Base-by-base conservation (phyloP, 495 filamentous ascomycete genomes). In the Cercophora newfieldiana region DNA sequence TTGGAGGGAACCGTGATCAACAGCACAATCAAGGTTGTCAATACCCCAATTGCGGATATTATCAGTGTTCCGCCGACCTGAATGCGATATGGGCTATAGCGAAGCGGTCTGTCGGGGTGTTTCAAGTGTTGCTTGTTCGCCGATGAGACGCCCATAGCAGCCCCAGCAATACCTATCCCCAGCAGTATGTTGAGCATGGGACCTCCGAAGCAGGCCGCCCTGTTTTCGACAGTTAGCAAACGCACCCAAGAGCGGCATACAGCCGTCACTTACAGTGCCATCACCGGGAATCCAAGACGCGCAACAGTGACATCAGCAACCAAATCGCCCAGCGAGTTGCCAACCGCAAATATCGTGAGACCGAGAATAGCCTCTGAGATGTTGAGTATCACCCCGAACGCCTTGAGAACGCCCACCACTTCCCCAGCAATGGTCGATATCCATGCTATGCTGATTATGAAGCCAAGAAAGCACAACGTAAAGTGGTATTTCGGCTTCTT, bases 111-210 rank as follows among this genome's bases (percentile, higher is more conserved):
- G 22, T 83, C 78, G 3, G 89, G 89, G 68, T 91, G 88, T 57
- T 86, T 84, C 10, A 72, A 63, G 64, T 88, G 82, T 22, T 73
- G 76, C 28, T 85, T 73, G 58, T 85, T 79, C 8, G 86, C 87
- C 16, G 82, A 81, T 5, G 81, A 78, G 28, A 94, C 75, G 4
- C 88, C 91, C 84, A 97, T 95, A 70, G 92, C 97, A 31, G 92
- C 80, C 1, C 96, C 96, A 22, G 89, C 89, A 8, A 97, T 77
- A 2, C 96, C 96, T 54, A 99, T 93, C 0, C 96, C 96, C 14
- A 99, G 86, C 0, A 99, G 79, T 61, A 99, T 99, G 71, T 99
- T 99, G 25, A 99, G 84, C 92, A 99, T 92, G 0, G 96, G 96
- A 0, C 96, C 96, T 18, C 96, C 96, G 71, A 98, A 98, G 72